These are phyloP conservation scores for Trichocladium antarcticum DNA, from an alignment of 495 filamentous ascomycete genomes.

Conservation along the genomic window DNA sequence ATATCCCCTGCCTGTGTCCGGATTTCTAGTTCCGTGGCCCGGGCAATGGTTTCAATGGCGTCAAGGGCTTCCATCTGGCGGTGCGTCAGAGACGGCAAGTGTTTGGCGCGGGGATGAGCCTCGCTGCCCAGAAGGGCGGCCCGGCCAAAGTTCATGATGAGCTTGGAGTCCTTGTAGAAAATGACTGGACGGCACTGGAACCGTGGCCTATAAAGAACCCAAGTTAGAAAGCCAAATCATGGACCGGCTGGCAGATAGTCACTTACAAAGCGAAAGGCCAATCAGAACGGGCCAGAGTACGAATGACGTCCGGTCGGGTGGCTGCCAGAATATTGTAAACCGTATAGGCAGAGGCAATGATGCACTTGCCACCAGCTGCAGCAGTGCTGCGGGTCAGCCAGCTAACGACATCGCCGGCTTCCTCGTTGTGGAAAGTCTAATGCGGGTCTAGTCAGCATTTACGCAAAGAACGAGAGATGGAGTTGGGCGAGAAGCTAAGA, in stretches of 20 bases:
- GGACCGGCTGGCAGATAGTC: not conserved
- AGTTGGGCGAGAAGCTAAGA: not conserved
- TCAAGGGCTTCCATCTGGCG: slow-evolving; percentile 53
- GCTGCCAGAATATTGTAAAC: slow-evolving; percentile 56
- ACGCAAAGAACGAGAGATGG: too few species aligned
- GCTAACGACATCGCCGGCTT: slow-evolving; percentile 54
- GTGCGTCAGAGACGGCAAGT: slow-evolving; percentile 45
- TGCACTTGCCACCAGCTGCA: slow-evolving; percentile 46
- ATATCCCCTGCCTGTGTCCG: slow-evolving; percentile 53
- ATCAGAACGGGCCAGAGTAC: slow-evolving; percentile 44
- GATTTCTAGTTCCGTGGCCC: slow-evolving; percentile 44
- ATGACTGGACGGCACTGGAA: slow-evolving; percentile 47
- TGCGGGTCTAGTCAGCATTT: not conserved
- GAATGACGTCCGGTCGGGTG: slow-evolving; percentile 51
- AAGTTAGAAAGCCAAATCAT: slow-evolving; percentile 4
- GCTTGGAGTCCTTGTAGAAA: slow-evolving; percentile 43
- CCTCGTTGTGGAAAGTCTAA: slow-evolving; percentile 65
- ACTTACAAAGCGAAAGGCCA: slow-evolving; percentile 56
- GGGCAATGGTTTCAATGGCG: slow-evolving; percentile 49
- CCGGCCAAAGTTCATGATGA: slow-evolving; percentile 52
- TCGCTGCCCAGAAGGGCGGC: slow-evolving; percentile 47
- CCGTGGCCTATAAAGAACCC: slow-evolving; percentile 29
- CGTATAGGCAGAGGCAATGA: slow-evolving; percentile 48
- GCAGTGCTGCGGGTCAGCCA: slow-evolving; percentile 49
- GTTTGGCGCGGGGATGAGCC: slow-evolving; percentile 41